A percentile compares a stretch with the other conserved stretches of the same genome.
Conservation (phyloP, 202 grass and related monocot genomes). For the Brachypodium distachyon region DNA sequence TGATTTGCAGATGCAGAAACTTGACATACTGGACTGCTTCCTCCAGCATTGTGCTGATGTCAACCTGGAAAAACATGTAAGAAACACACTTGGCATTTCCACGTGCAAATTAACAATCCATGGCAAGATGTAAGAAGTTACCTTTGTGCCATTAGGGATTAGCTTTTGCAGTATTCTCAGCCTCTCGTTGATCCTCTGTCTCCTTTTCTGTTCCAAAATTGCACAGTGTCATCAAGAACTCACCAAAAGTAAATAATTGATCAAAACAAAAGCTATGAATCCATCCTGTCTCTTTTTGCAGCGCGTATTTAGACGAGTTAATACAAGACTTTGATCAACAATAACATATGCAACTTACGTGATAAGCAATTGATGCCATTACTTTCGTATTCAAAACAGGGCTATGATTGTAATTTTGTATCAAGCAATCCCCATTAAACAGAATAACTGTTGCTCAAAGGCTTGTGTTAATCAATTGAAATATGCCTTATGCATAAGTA, state of each 20-base stretch:
- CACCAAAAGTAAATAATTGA: not conserved
- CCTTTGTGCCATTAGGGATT: constrained; percentile 53
- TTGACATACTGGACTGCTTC: constrained; percentile 56
- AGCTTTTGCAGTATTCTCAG: constrained; percentile 41
- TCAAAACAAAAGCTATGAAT: not conserved
- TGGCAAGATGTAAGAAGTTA: not conserved
- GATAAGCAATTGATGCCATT: too few relatives aligned
- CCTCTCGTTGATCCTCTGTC: constrained; percentile 43
- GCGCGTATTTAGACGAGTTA: too few relatives aligned
- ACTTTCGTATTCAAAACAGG: too few relatives aligned
- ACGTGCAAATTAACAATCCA: not conserved
- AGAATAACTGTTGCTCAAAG: too few relatives aligned
- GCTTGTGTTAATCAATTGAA: too few relatives aligned
- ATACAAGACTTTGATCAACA: too few relatives aligned
- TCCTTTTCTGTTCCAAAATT: constrained; percentile 33
- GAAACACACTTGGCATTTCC: not conserved
- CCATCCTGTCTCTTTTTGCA: too few relatives aligned
- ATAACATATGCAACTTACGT: too few relatives aligned
- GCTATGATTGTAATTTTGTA: too few relatives aligned
- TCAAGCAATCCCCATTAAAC: too few relatives aligned
- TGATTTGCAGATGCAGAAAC: constrained; percentile 60
- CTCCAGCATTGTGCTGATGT: constrained; percentile 61
- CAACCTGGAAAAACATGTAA: constrained; percentile 31
- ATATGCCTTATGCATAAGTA: too few relatives aligned
- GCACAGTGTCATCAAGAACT: not conserved